Evolutionary conservation across 495 filamentous ascomycete genomes (phyloP), one percentile per base, ranked within the genome.

Genomic region (Penicillium coffeae): DNA sequence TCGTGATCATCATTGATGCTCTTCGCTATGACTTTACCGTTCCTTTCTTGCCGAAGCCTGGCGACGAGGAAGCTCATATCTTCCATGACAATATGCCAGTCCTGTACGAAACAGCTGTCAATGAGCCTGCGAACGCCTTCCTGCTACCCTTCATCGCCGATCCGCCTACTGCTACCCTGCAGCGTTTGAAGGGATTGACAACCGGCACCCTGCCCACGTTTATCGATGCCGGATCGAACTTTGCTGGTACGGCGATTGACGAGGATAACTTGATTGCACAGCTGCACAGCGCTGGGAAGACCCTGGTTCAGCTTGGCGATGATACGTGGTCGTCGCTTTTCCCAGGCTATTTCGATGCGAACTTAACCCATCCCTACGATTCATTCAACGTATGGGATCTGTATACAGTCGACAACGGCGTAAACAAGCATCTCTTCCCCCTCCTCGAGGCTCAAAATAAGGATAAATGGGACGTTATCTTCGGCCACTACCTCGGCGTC

Each of bases 321-420:
- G 92, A 98, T 66, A 98, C 93, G 7, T 98, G 93, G 93, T 87
- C 89, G 47, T 72, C 87, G 32, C 69, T 98, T 33, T 98, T 96
- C 59, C 94, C 94, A 0, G 89, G 80, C 7, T 88, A 94, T 64
- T 97, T 98, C 58, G 85, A 96, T 60, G 71, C 79, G 2, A 85
- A 90, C 35, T 78, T 97, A 42, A 93, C 89, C 48, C 76, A 74
- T 49, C 80, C 93, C 2, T 96, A 94, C 63, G 91, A 97, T 65
- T 96, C 92, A 35, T 91, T 98, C 67, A 96, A 97, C 60, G 93
- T 96, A 3, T 96, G 90, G 90, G 93, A 98, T 64, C 65, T 98
- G 59, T 90, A 96, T 59, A 97, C 94, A 0, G 87, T 98, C 13
- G 93, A 98, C 58, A 94, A 96, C 56, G 93, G 93, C 1, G 93